Base-by-base conservation (phyloP, 129 eudicot genomes). In the Cynara cardunculus region DNA sequence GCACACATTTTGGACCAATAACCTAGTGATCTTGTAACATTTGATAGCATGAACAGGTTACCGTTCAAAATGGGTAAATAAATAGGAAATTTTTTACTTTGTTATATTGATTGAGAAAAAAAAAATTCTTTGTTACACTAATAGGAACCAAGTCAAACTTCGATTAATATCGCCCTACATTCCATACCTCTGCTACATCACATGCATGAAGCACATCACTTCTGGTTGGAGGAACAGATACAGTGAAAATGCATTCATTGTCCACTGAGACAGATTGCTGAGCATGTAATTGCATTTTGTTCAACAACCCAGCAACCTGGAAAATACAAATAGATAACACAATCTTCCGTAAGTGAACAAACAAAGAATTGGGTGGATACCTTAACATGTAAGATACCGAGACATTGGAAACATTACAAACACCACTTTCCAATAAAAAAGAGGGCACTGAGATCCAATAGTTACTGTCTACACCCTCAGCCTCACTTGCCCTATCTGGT, bases 161-260 rank as follows among this genome's bases (percentile, higher is more conserved):
- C 2, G 7, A 56, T 56, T 18, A 10, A 14, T 18, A 18, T 56
- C n/a, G 9, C 65, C 65, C 8, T n/a, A 46, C 46, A n/a, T 28
- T 26, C 28, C 61, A 49, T 77, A 95, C 99, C 97, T 95, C 99
- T 78, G 97, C 97, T 62, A 95, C 92, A 85, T 95, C 99, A 88
- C 99, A 92, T 49, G 97, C 89, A 88, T 95, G 97, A 85, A 92
- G 97, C 80, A 95, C 84, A 80, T 95, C 97, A 86, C 99, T 95
- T 88, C 99, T 86, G n/a, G 97, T 95, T n/a, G 99, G 97, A 80
- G 99, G 99, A 71, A 92, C 90, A 24, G 94, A 85, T 72, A 92
- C 91, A 27, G 81, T 87, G 76, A 95, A 89, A 39, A 69, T 66
- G 72, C 85, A 67, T 19, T 81, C 76, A 2, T 84, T 81, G 75